Evolutionary conservation across 1,284 basidiomycete species (phyloP).

Genomic region (Schizopora paradoxa): DNA sequence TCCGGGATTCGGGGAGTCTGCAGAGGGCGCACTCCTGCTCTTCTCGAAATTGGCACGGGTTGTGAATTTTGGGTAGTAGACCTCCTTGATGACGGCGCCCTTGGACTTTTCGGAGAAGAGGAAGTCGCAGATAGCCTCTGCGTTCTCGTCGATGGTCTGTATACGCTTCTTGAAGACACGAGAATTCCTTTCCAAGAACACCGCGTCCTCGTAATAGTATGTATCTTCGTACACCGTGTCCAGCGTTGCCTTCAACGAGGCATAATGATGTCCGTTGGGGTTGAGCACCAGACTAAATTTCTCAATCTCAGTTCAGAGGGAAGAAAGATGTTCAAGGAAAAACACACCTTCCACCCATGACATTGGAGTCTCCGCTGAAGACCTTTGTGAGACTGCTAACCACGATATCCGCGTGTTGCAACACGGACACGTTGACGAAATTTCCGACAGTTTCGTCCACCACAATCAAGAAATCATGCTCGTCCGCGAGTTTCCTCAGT

Average conservation of each 20-base stretch:
- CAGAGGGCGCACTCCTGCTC: conserved; percentile 47
- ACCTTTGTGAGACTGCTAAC: conserved; percentile 93
- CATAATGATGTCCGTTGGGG: conserved; percentile 68
- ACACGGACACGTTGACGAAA: conserved; percentile 91
- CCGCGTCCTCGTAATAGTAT: conserved; percentile 89
- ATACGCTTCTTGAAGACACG: conserved; percentile 85
- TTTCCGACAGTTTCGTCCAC: conserved; percentile 97
- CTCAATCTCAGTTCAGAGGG: conserved; percentile 6
- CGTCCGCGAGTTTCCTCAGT: conserved; percentile 79
- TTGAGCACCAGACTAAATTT: conserved; percentile 75
- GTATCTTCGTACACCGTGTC: conserved; percentile 74
- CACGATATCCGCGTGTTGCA: conserved; percentile 89
- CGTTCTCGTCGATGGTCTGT: conserved; percentile 75
- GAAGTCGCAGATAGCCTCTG: conserved; percentile 78
- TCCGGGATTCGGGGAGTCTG: conserved; percentile 39
- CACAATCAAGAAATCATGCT: conserved; percentile 84
- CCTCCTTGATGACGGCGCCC: conserved; percentile 64
- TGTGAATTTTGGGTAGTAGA: conserved; percentile 88
- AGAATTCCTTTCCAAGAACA: conserved; percentile 97
- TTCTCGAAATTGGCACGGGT: conserved; percentile 71
- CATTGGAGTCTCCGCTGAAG: conserved; percentile 93
- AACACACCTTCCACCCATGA: conserved; percentile 94
- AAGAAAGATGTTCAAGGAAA: neutral
- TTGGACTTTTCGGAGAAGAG: conserved; percentile 47
- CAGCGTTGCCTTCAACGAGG: conserved; percentile 57